A percentile compares a stretch with the other conserved stretches of the same genome.
These are phyloP conservation scores for Ochromonas danica DNA, from an alignment of 108 stramenopile species.

Conservation along the genomic window DNA sequence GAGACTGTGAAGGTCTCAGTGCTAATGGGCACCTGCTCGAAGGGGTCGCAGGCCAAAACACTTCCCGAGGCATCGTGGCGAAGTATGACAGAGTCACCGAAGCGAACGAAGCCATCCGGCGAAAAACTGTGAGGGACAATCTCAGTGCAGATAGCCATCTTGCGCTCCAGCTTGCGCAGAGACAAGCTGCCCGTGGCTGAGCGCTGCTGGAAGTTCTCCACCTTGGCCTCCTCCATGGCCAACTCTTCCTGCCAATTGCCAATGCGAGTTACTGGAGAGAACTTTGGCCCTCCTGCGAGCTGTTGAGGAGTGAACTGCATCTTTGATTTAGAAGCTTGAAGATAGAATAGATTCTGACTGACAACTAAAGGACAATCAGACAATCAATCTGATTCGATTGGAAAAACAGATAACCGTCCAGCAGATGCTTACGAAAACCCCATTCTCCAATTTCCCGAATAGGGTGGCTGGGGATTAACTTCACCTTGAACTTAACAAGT, in stretches of 20 bases:
- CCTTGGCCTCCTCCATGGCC: slow-evolving; percentile 42
- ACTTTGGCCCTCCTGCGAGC: slow-evolving; percentile 31
- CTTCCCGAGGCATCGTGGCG: background rate
- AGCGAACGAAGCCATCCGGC: slow-evolving; percentile 38
- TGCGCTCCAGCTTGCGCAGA: slow-evolving; percentile 29
- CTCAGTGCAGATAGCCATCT: slow-evolving; percentile 26
- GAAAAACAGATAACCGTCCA: background rate
- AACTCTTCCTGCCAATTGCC: slow-evolving; percentile 46
- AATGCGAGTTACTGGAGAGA: slow-evolving; percentile 24
- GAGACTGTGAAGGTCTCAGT: background rate
- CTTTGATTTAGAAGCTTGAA: background rate
- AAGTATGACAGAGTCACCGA: slow-evolving; percentile 43
- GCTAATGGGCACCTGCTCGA: background rate
- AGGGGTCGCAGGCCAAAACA: background rate
- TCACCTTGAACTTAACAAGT: too few species aligned
- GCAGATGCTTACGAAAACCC: too few species aligned
- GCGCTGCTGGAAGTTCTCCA: slow-evolving; percentile 29
- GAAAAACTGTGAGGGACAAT: slow-evolving; percentile 38
- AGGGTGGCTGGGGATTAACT: too few species aligned
- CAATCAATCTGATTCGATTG: background rate
- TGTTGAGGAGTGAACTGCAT: slow-evolving; percentile 52
- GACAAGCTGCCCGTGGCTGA: slow-evolving; percentile 21
- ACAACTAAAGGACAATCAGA: background rate
- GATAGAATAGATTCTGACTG: background rate
- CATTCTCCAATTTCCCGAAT: too few species aligned